These are phyloP conservation scores for Tylopilus plumbeoviolaceoides DNA, from an alignment of 768 basidiomycete species.

Conservation along the genomic window DNA sequence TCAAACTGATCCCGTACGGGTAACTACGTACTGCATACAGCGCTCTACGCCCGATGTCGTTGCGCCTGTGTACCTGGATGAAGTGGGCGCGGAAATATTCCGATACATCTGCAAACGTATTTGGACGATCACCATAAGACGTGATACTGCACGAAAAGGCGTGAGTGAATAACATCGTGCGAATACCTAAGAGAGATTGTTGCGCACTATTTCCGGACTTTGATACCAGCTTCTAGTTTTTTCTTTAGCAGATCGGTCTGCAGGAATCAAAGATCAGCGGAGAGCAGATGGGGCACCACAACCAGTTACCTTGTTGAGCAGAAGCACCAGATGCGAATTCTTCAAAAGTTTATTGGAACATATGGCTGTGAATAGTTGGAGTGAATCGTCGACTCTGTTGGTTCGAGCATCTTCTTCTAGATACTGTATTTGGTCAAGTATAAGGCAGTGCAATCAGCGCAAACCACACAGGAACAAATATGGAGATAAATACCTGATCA, in stretches of 20 bases:
- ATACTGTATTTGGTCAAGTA: slow-evolving; percentile 42
- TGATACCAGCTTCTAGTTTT: slow-evolving; percentile 64
- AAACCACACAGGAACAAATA: not conserved
- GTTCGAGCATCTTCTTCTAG: slow-evolving; percentile 77
- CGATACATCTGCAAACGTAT: slow-evolving; percentile 65
- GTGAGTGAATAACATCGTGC: not conserved
- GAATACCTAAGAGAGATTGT: slow-evolving; percentile 1
- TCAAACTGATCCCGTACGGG: not conserved
- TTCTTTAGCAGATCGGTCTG: slow-evolving; percentile 70
- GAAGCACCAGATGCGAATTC: slow-evolving; percentile 66
- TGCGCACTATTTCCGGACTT: slow-evolving; percentile 74
- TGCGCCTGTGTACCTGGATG: slow-evolving; percentile 65
- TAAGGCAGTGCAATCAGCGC: slow-evolving; percentile 10
- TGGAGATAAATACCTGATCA: slow-evolving; percentile 58
- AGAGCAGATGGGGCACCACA: slow-evolving; percentile 3
- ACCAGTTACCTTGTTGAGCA: slow-evolving; percentile 67
- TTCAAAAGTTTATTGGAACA: slow-evolving; percentile 73
- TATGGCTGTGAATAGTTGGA: slow-evolving; percentile 71
- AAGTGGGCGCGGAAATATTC: slow-evolving; percentile 87
- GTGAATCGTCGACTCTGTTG: slow-evolving; percentile 78
- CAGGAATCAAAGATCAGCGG: slow-evolving; percentile 8
- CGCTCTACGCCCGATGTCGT: slow-evolving; percentile 54
- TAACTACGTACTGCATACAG: slow-evolving; percentile 57
- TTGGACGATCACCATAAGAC: slow-evolving; percentile 69
- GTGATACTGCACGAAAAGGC: slow-evolving; percentile 50